A percentile compares a stretch with the other conserved stretches of the same genome.
phyloP scores from a whole-genome alignment of 192 early-diverging fungal species.

The Funneliformis geosporum region DNA sequence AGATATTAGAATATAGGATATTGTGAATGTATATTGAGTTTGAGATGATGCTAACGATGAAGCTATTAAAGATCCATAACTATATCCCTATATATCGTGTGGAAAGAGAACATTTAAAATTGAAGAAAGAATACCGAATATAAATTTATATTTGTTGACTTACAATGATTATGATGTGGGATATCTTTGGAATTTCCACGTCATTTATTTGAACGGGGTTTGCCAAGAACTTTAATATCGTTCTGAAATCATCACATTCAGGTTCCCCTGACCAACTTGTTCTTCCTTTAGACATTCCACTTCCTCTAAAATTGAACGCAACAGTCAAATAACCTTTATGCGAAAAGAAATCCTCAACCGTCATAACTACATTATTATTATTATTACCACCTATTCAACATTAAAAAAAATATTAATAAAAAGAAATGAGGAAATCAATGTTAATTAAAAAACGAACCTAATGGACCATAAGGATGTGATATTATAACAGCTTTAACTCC shows the following conservation, averaged over 20 bases:
- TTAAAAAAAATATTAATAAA: background rate
- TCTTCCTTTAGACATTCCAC: conserved; percentile 43
- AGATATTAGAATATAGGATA: conserved; percentile 22
- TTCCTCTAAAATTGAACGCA: conserved; percentile 48
- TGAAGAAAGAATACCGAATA: background rate
- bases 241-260: conserved; percentile 44
- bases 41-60: conserved; percentile 2
- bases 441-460: conserved; percentile 27
- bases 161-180: conserved; percentile 14
- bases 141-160: background rate
- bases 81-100: conserved; percentile 3
- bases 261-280: conserved; percentile 46
- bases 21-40: background rate
- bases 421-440: background rate
- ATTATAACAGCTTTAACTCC: conserved; percentile 41
- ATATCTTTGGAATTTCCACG: conserved; percentile 9
- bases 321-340: conserved; percentile 33
- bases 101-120: too few relatives aligned
- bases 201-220: conserved; percentile 18
- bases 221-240: conserved; percentile 40
- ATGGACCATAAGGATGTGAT: conserved; percentile 47
- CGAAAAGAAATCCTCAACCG: conserved; percentile 24
- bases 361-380: conserved; percentile 24
- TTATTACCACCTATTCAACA: conserved; percentile 14
- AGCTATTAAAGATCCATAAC: conserved; percentile 31